Evolutionary conservation across 345 rosid genomes (phyloP), one percentile per base, ranked within the genome.

Genomic region (Gynandropsis gynandra): DNA sequence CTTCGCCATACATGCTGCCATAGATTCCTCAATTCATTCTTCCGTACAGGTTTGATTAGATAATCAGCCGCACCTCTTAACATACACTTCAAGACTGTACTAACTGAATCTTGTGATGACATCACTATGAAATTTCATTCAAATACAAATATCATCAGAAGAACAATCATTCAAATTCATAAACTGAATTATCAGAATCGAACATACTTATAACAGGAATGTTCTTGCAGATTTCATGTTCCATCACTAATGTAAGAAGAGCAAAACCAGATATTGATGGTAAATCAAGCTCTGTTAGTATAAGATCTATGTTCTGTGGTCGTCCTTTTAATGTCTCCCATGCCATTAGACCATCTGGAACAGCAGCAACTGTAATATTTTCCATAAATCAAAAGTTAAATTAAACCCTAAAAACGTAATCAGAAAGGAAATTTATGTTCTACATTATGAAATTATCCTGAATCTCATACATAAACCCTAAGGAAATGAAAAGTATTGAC

Each of bases 1-100:
- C 86, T 57, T 63, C 88, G 73, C 88, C 94, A 84, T 11, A 75
- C 94, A 74, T 85, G 95, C 53, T 76, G 86, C 90, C 90, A 83
- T 18, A 83, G 66, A 64, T 81, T 84, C 63, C 68, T 78, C 72
- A 84, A 58, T 60, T 81, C 95, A 67, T 85, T 85, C 56, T 75
- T 81, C 71, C 95, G 68, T 48, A 85, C 59, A 31, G 95, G 95
- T 69, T 85, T 85, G 35, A 81, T 65, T 2, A 85, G 78, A 72
- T 76, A 85, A 61, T 81, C 95, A 60, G 80, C 86, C 42, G 95
- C 89, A 40, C 95, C 95, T 74, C 72, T 77, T 7, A 81, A 57
- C 88, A 84, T 81, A 75, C 94, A 81, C 66, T 84, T 84, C 51
- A 78, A 74, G 16, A 84, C 88, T 68, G 66, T 68, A 59, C 71